Base-by-base conservation (phyloP, 495 filamentous ascomycete species). In the Xylaria bambusicola region DNA sequence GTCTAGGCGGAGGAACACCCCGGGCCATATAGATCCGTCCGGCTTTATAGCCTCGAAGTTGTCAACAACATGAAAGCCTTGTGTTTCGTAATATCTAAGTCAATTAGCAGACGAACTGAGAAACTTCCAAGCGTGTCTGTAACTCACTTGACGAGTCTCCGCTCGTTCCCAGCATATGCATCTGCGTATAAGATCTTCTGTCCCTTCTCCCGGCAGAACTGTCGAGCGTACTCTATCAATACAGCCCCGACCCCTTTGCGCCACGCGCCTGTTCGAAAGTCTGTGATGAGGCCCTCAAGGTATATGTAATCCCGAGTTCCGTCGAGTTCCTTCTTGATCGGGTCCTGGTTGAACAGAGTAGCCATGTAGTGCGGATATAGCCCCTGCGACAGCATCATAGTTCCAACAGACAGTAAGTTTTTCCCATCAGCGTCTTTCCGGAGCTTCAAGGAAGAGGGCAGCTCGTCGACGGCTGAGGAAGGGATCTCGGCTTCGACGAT, bases 401-500 rank as follows among this genome's bases (percentile, higher is more conserved):
- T 23, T 21, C 55, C 55, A 45, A 50, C 55, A 13, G n/a, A 3
- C 10, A 58, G 7, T 23, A 33, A 17, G 1, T 8, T 50, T 46
- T 51, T 51, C 8, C 53, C 53, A 1, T 20, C 35, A 4, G 50
- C 46, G 24, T 42, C 45, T 20, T 15, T 58, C 13, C 46, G 56
- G 24, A 42, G 8, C 1, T 33, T 31, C 24, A 24, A 23, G 23
- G 46, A 42, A 6, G 46, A 21, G n/a, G 56, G 56, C 27, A 58
- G 24, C 24, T 51, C 46, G 17, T 51, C 35, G 2, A n/a, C 9
- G 18, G 29, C 9, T 2, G 17, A 4, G 1, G 31, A 40, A 17
- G 49, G 31, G 15, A 51, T 23, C 56, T 51, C 56, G 35, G 36
- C 35, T 44, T 58, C 56, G 36, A 51, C 44, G 46, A 51, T 15